Conservation (phyloP, 2,329 filamentous ascomycete genomes). For the Colletotrichum theobromicola region DNA sequence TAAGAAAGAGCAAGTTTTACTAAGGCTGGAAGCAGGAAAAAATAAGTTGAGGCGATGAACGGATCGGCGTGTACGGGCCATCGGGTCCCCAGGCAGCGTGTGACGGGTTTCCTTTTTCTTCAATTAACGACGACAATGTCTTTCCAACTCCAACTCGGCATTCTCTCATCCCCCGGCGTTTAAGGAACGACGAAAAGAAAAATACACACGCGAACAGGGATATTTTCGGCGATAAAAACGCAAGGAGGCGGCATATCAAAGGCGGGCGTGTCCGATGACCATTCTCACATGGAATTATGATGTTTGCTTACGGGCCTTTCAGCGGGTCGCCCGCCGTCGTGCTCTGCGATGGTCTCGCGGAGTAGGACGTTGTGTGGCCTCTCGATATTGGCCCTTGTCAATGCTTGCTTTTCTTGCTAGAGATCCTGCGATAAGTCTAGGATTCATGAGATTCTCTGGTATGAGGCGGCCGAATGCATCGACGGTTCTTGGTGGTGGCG, state of each 20-base stretch:
- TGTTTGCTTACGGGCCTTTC: not conserved
- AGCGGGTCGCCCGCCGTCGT: not conserved
- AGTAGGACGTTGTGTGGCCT: not conserved
- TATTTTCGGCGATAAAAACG: not conserved
- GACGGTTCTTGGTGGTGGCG: not conserved
- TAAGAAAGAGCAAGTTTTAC: not conserved
- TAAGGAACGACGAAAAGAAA: constrained; percentile 5
- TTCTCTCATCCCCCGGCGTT: constrained; percentile 4
- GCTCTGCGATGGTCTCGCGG: not conserved
- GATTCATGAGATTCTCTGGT: not conserved
- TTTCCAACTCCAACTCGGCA: not conserved
- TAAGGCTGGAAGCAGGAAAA: not conserved
- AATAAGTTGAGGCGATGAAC: not conserved
- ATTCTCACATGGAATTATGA: not conserved
- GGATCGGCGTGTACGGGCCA: not conserved
- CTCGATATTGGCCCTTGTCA: not conserved
- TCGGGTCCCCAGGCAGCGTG: not conserved
- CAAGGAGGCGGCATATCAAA: not conserved
- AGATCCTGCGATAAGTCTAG: not conserved
- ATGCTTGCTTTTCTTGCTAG: constrained; percentile 5
- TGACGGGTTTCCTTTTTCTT: constrained; percentile 4
- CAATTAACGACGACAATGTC: constrained; percentile 4
- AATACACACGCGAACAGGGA: not conserved
- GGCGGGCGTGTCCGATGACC: not conserved
- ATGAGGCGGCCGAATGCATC: not conserved